These are phyloP conservation scores for Trichothecium sympodiale DNA, from an alignment of 2,329 filamentous ascomycete genomes.

Conservation along the genomic window DNA sequence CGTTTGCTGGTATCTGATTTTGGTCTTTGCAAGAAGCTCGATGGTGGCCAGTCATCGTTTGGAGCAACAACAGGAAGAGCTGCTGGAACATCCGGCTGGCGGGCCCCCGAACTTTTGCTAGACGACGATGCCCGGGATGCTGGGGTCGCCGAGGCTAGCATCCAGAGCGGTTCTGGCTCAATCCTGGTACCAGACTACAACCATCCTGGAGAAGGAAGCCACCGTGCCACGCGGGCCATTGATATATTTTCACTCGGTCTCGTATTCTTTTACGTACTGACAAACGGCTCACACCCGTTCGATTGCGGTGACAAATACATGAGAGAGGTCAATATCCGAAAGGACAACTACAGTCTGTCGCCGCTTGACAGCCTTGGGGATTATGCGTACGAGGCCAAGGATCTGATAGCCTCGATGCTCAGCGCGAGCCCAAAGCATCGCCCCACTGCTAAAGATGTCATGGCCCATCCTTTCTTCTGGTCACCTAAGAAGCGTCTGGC, in stretches of 20 bases:
- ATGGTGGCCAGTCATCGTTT: constrained; percentile 88
- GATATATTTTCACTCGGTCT: constrained; percentile 96
- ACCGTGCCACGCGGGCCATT: constrained; percentile 86
- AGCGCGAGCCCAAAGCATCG: constrained; percentile 40
- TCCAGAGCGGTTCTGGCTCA: constrained; percentile 50
- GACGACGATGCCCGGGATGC: constrained; percentile 56
- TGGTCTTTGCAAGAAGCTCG: constrained; percentile 92
- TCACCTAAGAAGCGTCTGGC: constrained; percentile 73
- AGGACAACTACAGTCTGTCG: constrained; percentile 65
- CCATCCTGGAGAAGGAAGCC: constrained; percentile 36
- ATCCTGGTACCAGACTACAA: constrained; percentile 46
- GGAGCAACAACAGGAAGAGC: constrained; percentile 90
- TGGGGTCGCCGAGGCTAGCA: constrained; percentile 32
- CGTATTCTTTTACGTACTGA: constrained; percentile 98
- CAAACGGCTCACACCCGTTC: constrained; percentile 83
- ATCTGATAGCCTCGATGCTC: constrained; percentile 77
- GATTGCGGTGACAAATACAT: constrained; percentile 92
- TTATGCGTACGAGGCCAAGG: constrained; percentile 75
- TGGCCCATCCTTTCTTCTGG: constrained; percentile 98
- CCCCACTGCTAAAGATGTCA: constrained; percentile 66
- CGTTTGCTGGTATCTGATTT: constrained; percentile 96
- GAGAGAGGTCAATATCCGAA: constrained; percentile 94
- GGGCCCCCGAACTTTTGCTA: constrained; percentile 83
- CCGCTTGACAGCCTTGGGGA: constrained; percentile 68
- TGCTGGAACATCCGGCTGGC: constrained; percentile 90